Base-by-base conservation (phyloP, 371 early-diverging fungal species). In the Coemansia sp. region DNA sequence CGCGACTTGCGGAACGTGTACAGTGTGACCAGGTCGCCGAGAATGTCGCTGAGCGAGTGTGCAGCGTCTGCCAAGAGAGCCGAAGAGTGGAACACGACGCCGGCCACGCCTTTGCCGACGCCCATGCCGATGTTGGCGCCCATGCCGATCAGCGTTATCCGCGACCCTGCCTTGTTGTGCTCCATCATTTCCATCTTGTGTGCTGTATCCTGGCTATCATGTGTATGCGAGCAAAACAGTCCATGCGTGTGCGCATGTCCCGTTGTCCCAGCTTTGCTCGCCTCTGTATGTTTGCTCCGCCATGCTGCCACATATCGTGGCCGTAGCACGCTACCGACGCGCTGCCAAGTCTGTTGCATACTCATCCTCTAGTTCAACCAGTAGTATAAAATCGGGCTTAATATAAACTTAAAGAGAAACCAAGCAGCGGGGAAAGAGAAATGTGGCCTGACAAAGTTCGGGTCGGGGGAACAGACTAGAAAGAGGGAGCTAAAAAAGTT, bases 31-130 rank as follows among this genome's bases (percentile, higher is more conserved):
- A 89, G 75, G 67, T 90, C 90, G 59, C 89, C 86, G 21, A 90
- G 44, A 12, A 90, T 72, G 75, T 90, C 90, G 71, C 86, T 86
- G 40, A 87, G 70, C 30, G 89, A 89, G 78, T 90, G 90, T 9
- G 83, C 81, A 4, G 90, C 87, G 59, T 90, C 90, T 0, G 90
- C 90, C 33, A 90, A 48, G 51, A 90, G 72, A 8, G 90, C 86
- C 9, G 88, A 87, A n/a, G 89, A 89, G 80, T 89, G 86, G 82
- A 87, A 86, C 14, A 83, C 84, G 86, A 86, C 83, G 42, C 90
- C 90, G 20, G 88, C 89, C 28, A 81, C 68, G 16, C 90, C 89
- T 71, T 90, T 90, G n/a, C 86, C 81, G 47, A 83, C 82, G 1
- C 86, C 86, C 72, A 90, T 69, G 0, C 86, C 85, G 25, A 89